These are phyloP conservation scores for Dactylellina haptotyla DNA, from an alignment of 2,329 filamentous ascomycete species.

Conservation along the genomic window DNA sequence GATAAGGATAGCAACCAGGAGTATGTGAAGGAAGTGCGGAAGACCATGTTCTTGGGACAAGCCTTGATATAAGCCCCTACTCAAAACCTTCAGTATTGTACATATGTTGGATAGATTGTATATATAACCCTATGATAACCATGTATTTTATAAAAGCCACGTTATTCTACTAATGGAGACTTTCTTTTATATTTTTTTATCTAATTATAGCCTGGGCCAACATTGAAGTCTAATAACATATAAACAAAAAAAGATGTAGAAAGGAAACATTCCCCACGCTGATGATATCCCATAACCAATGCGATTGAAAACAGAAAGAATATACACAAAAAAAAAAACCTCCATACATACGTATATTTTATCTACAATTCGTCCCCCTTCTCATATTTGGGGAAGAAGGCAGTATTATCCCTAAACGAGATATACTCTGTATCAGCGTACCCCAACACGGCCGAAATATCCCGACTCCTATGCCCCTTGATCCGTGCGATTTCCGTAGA, in stretches of 20 bases:
- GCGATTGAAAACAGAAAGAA: neutral
- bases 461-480: conserved; percentile 81
- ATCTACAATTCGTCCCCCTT: conserved; percentile 10
- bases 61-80: conserved; percentile 30
- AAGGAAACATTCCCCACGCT: conserved; percentile 6
- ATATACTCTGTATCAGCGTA: conserved; percentile 72
- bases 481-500: conserved; percentile 83
- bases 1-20: conserved; percentile 86
- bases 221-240: too few relatives aligned
- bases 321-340: neutral
- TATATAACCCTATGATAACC: neutral
- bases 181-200: neutral
- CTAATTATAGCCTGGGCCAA: neutral
- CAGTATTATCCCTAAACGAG: conserved; percentile 57
- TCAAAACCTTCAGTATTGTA: neutral
- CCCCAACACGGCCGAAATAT: conserved; percentile 82
- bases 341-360: neutral
- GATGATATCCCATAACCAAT: conserved; percentile 4
- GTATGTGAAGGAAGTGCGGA: conserved; percentile 80
- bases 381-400: conserved; percentile 55
- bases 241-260: neutral
- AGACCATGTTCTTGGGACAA: conserved; percentile 53
- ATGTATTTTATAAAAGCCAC: neutral
- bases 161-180: too few relatives aligned
- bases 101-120: conserved; percentile 30